Evolutionary conservation across 176 grass and related monocot genomes (phyloP).

Genomic region (Echinochloa phyllopogon): DNA sequence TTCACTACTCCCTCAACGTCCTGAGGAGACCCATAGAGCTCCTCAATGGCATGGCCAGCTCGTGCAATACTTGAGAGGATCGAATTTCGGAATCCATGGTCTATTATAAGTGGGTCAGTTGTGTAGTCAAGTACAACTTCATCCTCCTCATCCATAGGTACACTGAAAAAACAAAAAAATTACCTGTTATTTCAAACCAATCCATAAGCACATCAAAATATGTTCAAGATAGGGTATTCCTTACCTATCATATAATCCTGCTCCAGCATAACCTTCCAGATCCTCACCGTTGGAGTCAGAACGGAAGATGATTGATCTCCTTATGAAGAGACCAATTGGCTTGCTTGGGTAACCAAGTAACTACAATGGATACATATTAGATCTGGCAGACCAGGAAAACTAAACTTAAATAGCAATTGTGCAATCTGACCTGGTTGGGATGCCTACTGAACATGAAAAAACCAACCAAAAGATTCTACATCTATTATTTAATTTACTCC

Average conservation of each 20-base stretch:
- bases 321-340: conserved; percentile 95
- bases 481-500: not conserved
- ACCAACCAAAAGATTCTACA: not conserved
- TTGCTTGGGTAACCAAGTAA: conserved; percentile 95
- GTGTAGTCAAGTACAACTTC: conserved; percentile 84
- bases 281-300: conserved; percentile 98
- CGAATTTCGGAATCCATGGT: conserved; percentile 57
- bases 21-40: conserved; percentile 79
- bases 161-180: conserved; percentile 51
- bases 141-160: conserved; percentile 94
- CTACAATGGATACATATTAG: conserved; percentile 46
- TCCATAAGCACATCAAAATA: conserved; percentile 6
- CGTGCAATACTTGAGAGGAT: conserved; percentile 74
- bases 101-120: conserved; percentile 69
- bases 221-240: conserved; percentile 12
- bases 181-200: conserved; percentile 18
- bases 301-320: conserved; percentile 86
- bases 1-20: conserved; percentile 93
- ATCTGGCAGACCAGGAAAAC: not conserved
- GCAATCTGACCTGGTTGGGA: not conserved
- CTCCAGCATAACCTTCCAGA: conserved; percentile 97
- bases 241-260: conserved; percentile 96
- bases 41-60: conserved; percentile 74
- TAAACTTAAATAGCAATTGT: not conserved
- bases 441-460: not conserved